Evolutionary conservation across 1,139 yeast genomes (phyloP).

Genomic region (Blastobotrys aristatus): DNA sequence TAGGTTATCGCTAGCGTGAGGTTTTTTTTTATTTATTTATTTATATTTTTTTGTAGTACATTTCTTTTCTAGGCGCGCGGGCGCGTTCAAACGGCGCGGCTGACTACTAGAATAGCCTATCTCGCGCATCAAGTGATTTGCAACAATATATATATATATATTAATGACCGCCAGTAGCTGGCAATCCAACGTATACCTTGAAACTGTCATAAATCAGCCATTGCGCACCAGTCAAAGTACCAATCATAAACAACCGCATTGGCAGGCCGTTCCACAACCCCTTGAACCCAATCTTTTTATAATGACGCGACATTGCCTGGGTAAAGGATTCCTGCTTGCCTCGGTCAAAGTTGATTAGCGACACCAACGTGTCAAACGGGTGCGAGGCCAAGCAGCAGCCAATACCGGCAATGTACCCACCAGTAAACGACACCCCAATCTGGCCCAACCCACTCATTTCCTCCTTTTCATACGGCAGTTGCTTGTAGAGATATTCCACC

Average conservation of each 20-base stretch:
- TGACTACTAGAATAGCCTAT: too few relatives aligned
- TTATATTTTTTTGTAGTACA: not conserved
- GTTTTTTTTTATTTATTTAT: not conserved
- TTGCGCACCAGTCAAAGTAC: conserved; percentile 93
- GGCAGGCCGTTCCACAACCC: conserved; percentile 96
- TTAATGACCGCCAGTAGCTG: conserved; percentile 52
- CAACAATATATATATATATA: not conserved
- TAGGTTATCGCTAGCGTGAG: conserved; percentile 4
- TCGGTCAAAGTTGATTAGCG: conserved; percentile 78
- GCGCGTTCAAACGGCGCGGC: too few relatives aligned
- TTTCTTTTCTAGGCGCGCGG: too few relatives aligned
- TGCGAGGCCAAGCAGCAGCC: conserved; percentile 92
- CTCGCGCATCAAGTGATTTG: too few relatives aligned
- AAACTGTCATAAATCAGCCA: conserved; percentile 94
- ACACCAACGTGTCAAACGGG: conserved; percentile 97
- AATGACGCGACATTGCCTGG: conserved; percentile 66
- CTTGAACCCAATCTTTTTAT: conserved; percentile 71
- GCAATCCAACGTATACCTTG: conserved; percentile 84
- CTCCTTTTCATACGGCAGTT: conserved; percentile 33
- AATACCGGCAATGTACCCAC: conserved; percentile 95
- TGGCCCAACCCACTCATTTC: conserved; percentile 61
- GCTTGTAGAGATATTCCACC: conserved; percentile 42
- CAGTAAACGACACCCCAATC: conserved; percentile 88
- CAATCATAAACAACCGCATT: conserved; percentile 91
- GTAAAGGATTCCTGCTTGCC: conserved; percentile 60